A percentile compares a stretch with the other conserved stretches of the same genome.
phyloP scores from a whole-genome alignment of 2,329 filamentous ascomycete species.

The Aureobasidium sp. region DNA sequence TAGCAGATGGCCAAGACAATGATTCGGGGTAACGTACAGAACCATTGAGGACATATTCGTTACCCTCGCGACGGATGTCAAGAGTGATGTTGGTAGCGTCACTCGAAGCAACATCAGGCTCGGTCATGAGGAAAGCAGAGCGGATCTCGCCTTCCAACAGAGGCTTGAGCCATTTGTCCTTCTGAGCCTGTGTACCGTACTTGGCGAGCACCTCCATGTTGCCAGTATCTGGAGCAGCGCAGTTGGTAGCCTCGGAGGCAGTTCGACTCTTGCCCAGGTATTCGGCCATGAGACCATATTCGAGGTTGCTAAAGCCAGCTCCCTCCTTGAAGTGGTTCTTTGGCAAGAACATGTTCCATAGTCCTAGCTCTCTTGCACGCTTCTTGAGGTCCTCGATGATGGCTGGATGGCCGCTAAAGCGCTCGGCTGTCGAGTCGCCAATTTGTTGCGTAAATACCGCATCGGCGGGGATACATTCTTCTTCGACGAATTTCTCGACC shows the following conservation, averaged over 20 bases:
- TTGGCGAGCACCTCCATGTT: constrained; percentile 49
- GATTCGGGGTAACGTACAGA: constrained; percentile 45
- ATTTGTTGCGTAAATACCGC: constrained; percentile 72
- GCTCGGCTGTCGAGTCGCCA: constrained; percentile 58
- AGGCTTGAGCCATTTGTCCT: constrained; percentile 44
- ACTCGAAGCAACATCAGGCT: constrained; percentile 44
- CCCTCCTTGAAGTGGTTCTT: constrained; percentile 94
- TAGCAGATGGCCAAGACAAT: background rate
- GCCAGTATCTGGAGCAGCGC: constrained; percentile 42
- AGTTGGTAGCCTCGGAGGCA: constrained; percentile 84
- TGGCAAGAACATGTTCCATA: constrained; percentile 98
- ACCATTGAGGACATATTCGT: constrained; percentile 87
- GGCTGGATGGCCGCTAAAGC: constrained; percentile 73
- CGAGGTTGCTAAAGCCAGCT: constrained; percentile 87
- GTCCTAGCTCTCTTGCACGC: constrained; percentile 71
- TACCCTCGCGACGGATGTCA: constrained; percentile 71
- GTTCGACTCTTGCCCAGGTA: constrained; percentile 78
- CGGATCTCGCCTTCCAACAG: constrained; percentile 43
- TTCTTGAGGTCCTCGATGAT: constrained; percentile 85
- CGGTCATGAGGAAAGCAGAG: constrained; percentile 46
- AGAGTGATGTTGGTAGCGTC: constrained; percentile 50
- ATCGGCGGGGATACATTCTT: constrained; percentile 75
- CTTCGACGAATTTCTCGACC: constrained; percentile 94
- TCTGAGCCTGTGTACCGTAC: constrained; percentile 45
- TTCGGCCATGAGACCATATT: constrained; percentile 97